phyloP scores from a whole-genome alignment of 192 early-diverging fungal genomes.

The Chytriomyces hyalinus region DNA sequence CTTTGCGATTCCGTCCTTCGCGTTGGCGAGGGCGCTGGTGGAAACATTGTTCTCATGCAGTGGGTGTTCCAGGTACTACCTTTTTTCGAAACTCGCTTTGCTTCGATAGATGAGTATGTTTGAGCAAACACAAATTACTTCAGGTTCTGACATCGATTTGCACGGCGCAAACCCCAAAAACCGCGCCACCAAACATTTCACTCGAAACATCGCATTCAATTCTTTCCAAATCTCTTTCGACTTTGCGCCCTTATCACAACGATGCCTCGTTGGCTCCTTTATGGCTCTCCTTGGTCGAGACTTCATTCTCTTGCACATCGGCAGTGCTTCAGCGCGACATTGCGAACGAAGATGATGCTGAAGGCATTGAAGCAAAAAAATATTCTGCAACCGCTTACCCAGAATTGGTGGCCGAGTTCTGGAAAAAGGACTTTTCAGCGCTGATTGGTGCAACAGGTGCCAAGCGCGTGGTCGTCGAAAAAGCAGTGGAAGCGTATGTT shows the following conservation, averaged over 20 bases:
- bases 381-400: conserved; percentile 48
- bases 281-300: conserved; percentile 82
- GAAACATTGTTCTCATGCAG: conserved; percentile 76
- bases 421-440: conserved; percentile 40
- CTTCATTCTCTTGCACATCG: conserved; percentile 74
- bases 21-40: conserved; percentile 69
- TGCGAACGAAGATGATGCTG: conserved; percentile 17
- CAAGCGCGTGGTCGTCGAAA: conserved; percentile 51
- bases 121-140: not conserved
- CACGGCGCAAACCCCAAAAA: not conserved
- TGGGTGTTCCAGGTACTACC: conserved; percentile 72
- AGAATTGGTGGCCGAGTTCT: conserved; percentile 41
- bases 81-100: not conserved
- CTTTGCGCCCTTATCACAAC: conserved; percentile 79
- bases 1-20: conserved; percentile 74
- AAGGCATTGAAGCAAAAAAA: conserved; percentile 32
- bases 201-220: conserved; percentile 10
- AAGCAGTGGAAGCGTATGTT: conserved; percentile 73
- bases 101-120: not conserved
- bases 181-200: conserved; percentile 10
- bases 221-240: conserved; percentile 18
- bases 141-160: conserved; percentile 16
- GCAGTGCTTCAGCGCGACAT: conserved; percentile 42
- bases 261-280: conserved; percentile 81
- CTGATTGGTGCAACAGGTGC: conserved; percentile 34